These are phyloP conservation scores for Apiospora sp. DNA, from an alignment of 2,329 filamentous ascomycete species.

Conservation along the genomic window DNA sequence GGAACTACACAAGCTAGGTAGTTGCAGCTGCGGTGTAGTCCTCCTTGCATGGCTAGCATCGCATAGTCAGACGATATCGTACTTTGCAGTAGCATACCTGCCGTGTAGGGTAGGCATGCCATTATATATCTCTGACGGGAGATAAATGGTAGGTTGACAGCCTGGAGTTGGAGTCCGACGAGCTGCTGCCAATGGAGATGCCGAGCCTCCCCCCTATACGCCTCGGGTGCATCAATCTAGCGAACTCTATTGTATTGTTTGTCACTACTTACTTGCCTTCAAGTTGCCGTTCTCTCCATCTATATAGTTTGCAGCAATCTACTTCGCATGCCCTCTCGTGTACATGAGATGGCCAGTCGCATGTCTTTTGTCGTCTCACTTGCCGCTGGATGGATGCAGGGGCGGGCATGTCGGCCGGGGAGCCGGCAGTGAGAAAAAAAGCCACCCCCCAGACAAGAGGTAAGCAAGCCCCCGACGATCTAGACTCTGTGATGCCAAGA, in stretches of 20 bases:
- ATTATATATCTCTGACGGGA: conserved; percentile 5
- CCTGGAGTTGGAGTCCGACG: background rate
- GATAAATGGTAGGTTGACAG: background rate
- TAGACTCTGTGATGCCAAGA: conserved; percentile 1
- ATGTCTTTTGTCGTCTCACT: conserved; percentile 1
- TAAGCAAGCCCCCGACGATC: conserved; percentile 13
- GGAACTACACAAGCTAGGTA: background rate
- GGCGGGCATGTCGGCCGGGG: background rate
- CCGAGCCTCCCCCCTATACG: background rate
- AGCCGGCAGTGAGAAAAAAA: background rate
- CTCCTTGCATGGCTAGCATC: conserved; percentile 9
- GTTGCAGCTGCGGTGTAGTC: conserved; percentile 3
- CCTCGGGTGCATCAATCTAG: background rate
- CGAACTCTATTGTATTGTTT: background rate
- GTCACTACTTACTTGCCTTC: too few relatives aligned
- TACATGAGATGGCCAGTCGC: background rate
- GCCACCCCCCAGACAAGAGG: background rate
- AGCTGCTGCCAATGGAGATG: background rate
- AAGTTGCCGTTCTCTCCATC: background rate
- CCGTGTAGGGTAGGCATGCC: background rate
- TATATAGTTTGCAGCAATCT: background rate
- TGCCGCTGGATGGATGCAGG: background rate
- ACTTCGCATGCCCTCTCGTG: too few relatives aligned
- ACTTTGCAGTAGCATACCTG: background rate
- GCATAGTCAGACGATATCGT: conserved; percentile 18